A percentile compares a stretch with the other conserved stretches of the same genome.
Conservation (phyloP, 768 basidiomycete species). For the Heimioporus sp. region DNA sequence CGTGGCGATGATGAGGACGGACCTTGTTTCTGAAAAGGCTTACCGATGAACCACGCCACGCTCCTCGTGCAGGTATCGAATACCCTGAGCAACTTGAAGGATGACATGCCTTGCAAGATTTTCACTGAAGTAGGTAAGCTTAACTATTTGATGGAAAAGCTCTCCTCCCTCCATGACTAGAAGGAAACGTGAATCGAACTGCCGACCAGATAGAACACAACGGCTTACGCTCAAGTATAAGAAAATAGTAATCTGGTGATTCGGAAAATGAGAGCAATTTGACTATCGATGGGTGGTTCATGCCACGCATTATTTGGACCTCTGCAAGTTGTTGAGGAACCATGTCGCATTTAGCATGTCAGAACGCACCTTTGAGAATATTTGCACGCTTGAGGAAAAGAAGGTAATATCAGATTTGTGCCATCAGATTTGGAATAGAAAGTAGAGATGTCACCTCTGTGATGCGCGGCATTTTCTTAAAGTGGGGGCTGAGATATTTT, state of each 20-base stretch:
- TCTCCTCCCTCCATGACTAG: constrained; percentile 97
- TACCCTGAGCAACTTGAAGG: constrained; percentile 90
- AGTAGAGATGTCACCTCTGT: constrained; percentile 74
- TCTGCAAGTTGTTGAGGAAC: constrained; percentile 46
- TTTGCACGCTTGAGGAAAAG: constrained; percentile 74
- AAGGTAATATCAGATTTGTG: constrained; percentile 17
- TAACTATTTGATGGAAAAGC: constrained; percentile 98
- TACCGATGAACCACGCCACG: constrained; percentile 94
- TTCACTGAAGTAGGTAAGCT: constrained; percentile 98
- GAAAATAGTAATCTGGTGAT: constrained; percentile 89
- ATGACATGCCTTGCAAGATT: constrained; percentile 97
- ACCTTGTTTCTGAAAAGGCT: constrained; percentile 4
- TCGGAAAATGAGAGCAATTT: constrained; percentile 92
- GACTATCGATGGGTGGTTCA: constrained; percentile 88
- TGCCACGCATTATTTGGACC: constrained; percentile 99
- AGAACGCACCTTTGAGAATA: constrained; percentile 79
- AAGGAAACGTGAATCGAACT: constrained; percentile 9
- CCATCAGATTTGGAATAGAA: constrained; percentile 18
- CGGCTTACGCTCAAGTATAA: constrained; percentile 83
- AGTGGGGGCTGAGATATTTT: constrained; percentile 89
- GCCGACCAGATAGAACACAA: not conserved
- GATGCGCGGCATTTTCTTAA: constrained; percentile 96
- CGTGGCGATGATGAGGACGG: not conserved
- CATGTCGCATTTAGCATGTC: not conserved
- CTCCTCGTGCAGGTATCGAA: constrained; percentile 95